phyloP scores from a whole-genome alignment of 495 filamentous ascomycete genomes.

The Penicillium herquei region DNA sequence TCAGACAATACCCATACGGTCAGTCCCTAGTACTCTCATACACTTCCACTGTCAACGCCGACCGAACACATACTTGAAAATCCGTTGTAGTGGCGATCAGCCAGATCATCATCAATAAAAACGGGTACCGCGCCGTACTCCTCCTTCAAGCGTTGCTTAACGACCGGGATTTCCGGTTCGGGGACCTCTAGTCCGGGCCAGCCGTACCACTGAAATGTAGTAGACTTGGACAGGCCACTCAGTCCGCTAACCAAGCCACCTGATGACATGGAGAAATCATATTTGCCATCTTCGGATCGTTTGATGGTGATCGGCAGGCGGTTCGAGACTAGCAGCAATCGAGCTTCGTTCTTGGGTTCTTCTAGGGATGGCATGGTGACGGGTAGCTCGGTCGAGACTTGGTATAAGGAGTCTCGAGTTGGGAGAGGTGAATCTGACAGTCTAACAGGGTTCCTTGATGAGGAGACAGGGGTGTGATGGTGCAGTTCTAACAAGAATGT shows the following conservation, averaged over 20 bases:
- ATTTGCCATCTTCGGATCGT: constrained; percentile 76
- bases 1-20: neutral
- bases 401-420: neutral
- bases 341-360: constrained; percentile 34
- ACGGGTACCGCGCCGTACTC: constrained; percentile 74
- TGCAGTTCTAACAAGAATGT: neutral
- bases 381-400: constrained; percentile 1
- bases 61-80: constrained; percentile 64
- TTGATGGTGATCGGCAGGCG: constrained; percentile 95
- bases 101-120: constrained; percentile 75
- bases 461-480: neutral
- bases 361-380: constrained; percentile 36
- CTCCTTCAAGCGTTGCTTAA: constrained; percentile 66
- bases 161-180: constrained; percentile 60
- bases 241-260: constrained; percentile 90
- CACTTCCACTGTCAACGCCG: neutral
- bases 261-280: constrained; percentile 91
- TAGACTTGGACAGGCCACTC: constrained; percentile 84
- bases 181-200: constrained; percentile 91
- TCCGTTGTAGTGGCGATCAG: constrained; percentile 81
- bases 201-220: constrained; percentile 95
- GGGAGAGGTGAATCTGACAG: neutral
- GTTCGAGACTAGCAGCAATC: constrained; percentile 85
- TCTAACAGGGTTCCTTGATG: neutral
- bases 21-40: neutral